These are phyloP conservation scores for Candida methanosorbosa DNA, from an alignment of 805 yeast genomes.

Conservation along the genomic window DNA sequence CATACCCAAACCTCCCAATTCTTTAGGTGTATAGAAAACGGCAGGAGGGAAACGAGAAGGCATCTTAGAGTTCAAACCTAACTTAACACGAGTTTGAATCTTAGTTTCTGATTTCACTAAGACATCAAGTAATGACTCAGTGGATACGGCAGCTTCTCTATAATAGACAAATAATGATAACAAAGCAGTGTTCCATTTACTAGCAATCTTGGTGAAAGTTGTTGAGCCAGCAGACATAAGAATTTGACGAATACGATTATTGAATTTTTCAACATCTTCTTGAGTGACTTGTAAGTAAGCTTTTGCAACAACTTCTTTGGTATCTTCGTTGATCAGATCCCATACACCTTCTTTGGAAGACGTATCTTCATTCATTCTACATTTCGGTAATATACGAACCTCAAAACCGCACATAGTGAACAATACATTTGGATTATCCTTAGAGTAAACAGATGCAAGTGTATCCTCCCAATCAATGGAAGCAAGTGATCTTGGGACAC, in stretches of 20 bases:
- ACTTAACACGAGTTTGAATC: conserved; percentile 87
- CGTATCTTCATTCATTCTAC: conserved; percentile 43
- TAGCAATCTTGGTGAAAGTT: conserved; percentile 88
- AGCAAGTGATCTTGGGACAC: conserved; percentile 72
- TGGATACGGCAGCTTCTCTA: conserved; percentile 86
- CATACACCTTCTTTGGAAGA: conserved; percentile 77
- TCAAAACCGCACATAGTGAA: conserved; percentile 96
- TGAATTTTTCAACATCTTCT: conserved; percentile 71
- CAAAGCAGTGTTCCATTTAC: conserved; percentile 92
- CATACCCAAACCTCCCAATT: conserved; percentile 97
- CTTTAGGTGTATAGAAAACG: conserved; percentile 95
- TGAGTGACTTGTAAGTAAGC: conserved; percentile 80
- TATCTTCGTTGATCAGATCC: conserved; percentile 64
- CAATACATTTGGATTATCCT: conserved; percentile 80
- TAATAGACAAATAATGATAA: conserved; percentile 81
- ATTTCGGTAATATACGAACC: conserved; percentile 75
- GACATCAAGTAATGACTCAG: conserved; percentile 68
- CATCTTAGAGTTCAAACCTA: conserved; percentile 96
- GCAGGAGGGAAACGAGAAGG: conserved; percentile 99
- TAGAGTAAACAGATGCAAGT: conserved; percentile 80
- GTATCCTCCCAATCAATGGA: conserved; percentile 72
- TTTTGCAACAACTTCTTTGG: conserved; percentile 82
- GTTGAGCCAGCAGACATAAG: conserved; percentile 94
- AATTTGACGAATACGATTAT: conserved; percentile 78
- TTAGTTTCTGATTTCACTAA: conserved; percentile 88